Evolutionary conservation across 805 yeast species (phyloP).

Genomic region (Cyberlindnera misumaiensis): DNA sequence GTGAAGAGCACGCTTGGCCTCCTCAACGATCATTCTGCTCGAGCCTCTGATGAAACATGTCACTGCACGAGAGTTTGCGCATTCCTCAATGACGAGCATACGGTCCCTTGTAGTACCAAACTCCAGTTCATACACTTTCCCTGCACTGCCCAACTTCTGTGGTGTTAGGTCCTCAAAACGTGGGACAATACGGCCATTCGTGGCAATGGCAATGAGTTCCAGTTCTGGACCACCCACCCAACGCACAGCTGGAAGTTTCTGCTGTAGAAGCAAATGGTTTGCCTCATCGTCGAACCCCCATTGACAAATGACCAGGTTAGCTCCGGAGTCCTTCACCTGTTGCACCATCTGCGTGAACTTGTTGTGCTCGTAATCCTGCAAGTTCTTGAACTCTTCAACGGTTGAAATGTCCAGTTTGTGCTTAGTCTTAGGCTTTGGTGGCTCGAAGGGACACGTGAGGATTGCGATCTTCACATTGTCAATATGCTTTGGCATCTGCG

Average conservation of each 20-base stretch:
- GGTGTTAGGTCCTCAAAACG: constrained; percentile 85
- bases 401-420: constrained; percentile 89
- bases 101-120: constrained; percentile 96
- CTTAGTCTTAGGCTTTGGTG: constrained; percentile 98
- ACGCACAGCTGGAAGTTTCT: constrained; percentile 90
- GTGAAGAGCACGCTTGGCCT: constrained; percentile 92
- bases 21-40: constrained; percentile 96
- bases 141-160: constrained; percentile 84
- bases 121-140: constrained; percentile 76
- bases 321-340: constrained; percentile 81
- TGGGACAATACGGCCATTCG: constrained; percentile 95
- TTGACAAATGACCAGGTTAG: constrained; percentile 94
- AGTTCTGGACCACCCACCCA: constrained; percentile 99
- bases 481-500: constrained; percentile 89
- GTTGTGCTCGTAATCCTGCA: constrained; percentile 88
- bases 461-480: constrained; percentile 85
- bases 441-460: constrained; percentile 97
- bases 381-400: constrained; percentile 88
- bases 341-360: constrained; percentile 89
- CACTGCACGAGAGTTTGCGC: constrained; percentile 80
- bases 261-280: constrained; percentile 81
- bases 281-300: constrained; percentile 99
- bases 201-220: constrained; percentile 94
- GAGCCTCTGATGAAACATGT: constrained; percentile 94
- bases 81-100: constrained; percentile 90